Percentiles rank a stretch among this genome's conserved stretches.
Evolutionary conservation across 139 green algal genomes (phyloP).

Genomic region (Picochlorum sp.): DNA sequence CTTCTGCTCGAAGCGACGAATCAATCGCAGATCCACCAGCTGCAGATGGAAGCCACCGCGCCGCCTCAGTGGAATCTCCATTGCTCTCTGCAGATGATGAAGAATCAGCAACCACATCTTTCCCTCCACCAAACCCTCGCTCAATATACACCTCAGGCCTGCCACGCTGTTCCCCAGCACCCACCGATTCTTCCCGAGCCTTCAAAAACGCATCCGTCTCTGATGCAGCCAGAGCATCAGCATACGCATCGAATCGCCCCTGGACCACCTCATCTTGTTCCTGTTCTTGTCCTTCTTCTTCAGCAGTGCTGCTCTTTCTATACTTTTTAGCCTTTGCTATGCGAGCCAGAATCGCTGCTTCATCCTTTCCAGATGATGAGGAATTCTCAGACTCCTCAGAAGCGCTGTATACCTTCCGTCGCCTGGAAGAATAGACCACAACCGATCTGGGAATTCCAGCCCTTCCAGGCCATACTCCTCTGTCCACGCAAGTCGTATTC

Average conservation of each 20-base stretch:
- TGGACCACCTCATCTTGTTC: not conserved
- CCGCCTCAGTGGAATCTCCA: conserved; percentile 33
- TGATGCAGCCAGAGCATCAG: not conserved
- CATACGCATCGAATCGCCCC: not conserved
- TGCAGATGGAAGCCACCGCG: conserved; percentile 26
- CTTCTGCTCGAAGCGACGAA: conserved; percentile 37
- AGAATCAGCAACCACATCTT: not conserved
- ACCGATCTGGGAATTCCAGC: too few relatives aligned
- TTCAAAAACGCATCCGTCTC: not conserved
- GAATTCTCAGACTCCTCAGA: too few relatives aligned
- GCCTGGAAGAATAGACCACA: too few relatives aligned
- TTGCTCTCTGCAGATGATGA: not conserved
- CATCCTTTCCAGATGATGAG: not conserved
- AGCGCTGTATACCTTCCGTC: too few relatives aligned
- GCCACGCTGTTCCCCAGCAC: not conserved
- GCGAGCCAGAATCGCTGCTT: conserved; percentile 10
- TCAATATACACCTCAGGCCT: not conserved
- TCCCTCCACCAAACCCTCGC: not conserved
- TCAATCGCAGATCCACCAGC: conserved; percentile 4
- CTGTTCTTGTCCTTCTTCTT: not conserved
- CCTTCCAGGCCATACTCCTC: too few relatives aligned
- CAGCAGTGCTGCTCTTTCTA: conserved; percentile 7
- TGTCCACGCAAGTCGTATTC: too few relatives aligned
- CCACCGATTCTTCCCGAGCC: conserved; percentile 3
- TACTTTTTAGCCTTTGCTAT: conserved; percentile 16